A percentile compares a stretch with the other conserved stretches of the same genome.
Evolutionary conservation across 352 stramenopile species (phyloP).

Genomic region (Phytophthora colocasiae): DNA sequence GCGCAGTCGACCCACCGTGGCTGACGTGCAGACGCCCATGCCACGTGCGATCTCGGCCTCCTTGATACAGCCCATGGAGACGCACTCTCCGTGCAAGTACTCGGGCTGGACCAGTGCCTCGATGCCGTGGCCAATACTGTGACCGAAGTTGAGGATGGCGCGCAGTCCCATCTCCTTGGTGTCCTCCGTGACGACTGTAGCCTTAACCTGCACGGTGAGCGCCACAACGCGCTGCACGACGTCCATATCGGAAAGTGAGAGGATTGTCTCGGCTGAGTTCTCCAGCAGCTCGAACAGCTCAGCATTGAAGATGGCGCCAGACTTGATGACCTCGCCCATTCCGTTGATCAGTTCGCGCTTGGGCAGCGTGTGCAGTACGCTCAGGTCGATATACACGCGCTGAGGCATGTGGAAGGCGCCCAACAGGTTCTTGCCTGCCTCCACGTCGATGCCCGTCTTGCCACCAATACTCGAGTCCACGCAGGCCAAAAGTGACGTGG

Average conservation of each 20-base stretch:
- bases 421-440: slow-evolving; percentile 98
- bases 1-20: slow-evolving; percentile 72
- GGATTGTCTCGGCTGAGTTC: slow-evolving; percentile 85
- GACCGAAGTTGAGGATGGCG: slow-evolving; percentile 98
- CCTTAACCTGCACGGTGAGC: slow-evolving; percentile 93
- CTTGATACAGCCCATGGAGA: slow-evolving; percentile 97
- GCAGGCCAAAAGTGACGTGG: slow-evolving; percentile 98
- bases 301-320: slow-evolving; percentile 95
- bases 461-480: slow-evolving; percentile 98
- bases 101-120: slow-evolving; percentile 96
- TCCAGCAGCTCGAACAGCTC: slow-evolving; percentile 96
- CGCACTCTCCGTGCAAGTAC: slow-evolving; percentile 97
- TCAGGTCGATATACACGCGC: slow-evolving; percentile 96
- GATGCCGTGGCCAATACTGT: slow-evolving; percentile 99
- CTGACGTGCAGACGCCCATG: slow-evolving; percentile 76
- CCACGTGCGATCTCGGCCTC: slow-evolving; percentile 93
- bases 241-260: slow-evolving; percentile 67
- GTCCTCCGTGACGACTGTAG: slow-evolving; percentile 95
- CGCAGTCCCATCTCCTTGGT: slow-evolving; percentile 96
- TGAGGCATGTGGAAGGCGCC: slow-evolving; percentile 98
- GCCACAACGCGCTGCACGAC: slow-evolving; percentile 73
- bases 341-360: slow-evolving; percentile 96
- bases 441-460: slow-evolving; percentile 98
- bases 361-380: slow-evolving; percentile 93
- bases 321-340: slow-evolving; percentile 98